Conservation (phyloP, 225 moss, liverwort and hornwort genomes). For the Takakia lepidozioides region DNA sequence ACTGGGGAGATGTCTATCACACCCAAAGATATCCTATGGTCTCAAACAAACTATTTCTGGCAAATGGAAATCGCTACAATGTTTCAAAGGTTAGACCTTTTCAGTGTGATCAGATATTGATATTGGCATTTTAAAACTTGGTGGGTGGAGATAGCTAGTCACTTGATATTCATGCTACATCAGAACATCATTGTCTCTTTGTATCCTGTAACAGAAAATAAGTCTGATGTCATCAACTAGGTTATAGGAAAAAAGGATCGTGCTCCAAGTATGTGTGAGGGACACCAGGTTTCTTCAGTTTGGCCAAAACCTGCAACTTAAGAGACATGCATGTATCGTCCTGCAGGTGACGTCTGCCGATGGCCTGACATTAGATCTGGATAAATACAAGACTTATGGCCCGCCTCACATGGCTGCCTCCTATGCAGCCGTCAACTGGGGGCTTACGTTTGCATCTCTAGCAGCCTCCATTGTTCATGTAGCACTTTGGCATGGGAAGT, state of each 20-base stretch:
- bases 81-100: constrained; percentile 29
- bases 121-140: too few relatives aligned
- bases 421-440: constrained; percentile 63
- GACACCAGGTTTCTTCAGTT: neutral
- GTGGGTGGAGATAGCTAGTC: neutral
- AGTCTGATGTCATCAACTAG: too few relatives aligned
- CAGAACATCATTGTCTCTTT: neutral
- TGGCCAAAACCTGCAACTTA: neutral
- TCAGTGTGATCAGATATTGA: too few relatives aligned
- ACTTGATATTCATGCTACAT: neutral
- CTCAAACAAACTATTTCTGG: constrained; percentile 56
- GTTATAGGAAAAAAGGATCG: too few relatives aligned
- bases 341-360: constrained; percentile 46
- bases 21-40: constrained; percentile 60
- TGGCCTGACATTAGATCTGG: constrained; percentile 42
- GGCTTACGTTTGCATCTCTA: constrained; percentile 57
- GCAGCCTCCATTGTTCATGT: constrained; percentile 66
- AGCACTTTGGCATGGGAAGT: constrained; percentile 61
- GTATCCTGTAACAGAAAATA: neutral
- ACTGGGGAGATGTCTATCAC: constrained; percentile 29
- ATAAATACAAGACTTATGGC: constrained; percentile 49
- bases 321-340: neutral
- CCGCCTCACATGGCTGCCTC: constrained; percentile 58
- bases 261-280: too few relatives aligned
- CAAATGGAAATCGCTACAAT: constrained; percentile 51